Evolutionary conservation across 2,329 filamentous ascomycete genomes (phyloP).

Genomic region (Falciphora oryzae): DNA sequence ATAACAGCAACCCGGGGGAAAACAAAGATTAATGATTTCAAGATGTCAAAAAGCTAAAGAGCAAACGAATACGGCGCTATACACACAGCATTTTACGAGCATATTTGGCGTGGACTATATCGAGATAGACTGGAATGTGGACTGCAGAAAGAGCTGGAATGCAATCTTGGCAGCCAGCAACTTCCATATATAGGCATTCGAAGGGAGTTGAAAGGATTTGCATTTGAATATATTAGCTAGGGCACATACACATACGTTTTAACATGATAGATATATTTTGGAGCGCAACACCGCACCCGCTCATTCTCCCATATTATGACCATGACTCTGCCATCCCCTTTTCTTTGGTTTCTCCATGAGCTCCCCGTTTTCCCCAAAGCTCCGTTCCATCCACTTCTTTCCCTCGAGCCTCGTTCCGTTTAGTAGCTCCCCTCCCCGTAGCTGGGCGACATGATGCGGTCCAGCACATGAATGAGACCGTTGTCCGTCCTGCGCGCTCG

Average conservation of each 20-base stretch:
- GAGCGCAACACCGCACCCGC: background rate
- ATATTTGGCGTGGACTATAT: background rate
- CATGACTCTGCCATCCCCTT: background rate
- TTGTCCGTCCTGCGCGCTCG: slow-evolving; percentile 17
- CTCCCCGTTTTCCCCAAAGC: background rate
- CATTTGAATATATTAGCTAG: background rate
- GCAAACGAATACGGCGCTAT: background rate
- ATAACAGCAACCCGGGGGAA: background rate
- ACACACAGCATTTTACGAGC: background rate
- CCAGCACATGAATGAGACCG: slow-evolving; percentile 20
- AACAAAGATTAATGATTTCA: background rate
- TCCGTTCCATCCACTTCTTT: background rate
- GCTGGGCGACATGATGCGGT: slow-evolving; percentile 17
- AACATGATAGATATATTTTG: background rate
- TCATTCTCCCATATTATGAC: too few species aligned
- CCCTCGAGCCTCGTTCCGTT: background rate
- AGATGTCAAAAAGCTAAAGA: background rate
- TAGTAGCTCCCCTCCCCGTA: background rate
- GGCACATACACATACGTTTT: background rate
- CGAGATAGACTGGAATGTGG: background rate
- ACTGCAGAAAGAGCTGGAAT: background rate
- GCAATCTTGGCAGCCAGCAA: background rate
- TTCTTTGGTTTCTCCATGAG: background rate
- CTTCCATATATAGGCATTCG: background rate
- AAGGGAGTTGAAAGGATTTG: background rate